phyloP scores from a whole-genome alignment of 1,284 basidiomycete genomes.

The Tilletia indica region DNA sequence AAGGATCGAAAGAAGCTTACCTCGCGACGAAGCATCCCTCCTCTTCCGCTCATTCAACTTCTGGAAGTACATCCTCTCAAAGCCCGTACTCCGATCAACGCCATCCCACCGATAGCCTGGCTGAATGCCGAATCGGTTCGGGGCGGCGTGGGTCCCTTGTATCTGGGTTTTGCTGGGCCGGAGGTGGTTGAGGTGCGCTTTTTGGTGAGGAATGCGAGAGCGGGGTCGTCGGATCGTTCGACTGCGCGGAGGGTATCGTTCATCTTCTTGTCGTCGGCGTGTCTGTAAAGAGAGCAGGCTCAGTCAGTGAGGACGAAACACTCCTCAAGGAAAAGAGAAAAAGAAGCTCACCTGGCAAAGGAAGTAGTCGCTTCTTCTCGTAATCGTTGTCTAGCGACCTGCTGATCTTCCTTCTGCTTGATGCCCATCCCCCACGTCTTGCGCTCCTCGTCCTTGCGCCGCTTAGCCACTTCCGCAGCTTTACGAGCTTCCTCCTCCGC shows the following conservation, averaged over 20 bases:
- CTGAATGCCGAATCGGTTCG: slow-evolving; percentile 89
- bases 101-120: slow-evolving; percentile 93
- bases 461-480: slow-evolving; percentile 22
- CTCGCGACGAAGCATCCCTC: slow-evolving; percentile 29
- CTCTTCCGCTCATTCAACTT: slow-evolving; percentile 26
- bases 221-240: slow-evolving; percentile 91
- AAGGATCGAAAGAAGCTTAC: slow-evolving; percentile 19
- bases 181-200: slow-evolving; percentile 45
- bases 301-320: no score
- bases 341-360: slow-evolving; percentile 66
- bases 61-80: slow-evolving; percentile 72
- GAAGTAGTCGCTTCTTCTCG: slow-evolving; percentile 68
- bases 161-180: slow-evolving; percentile 78
- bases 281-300: slow-evolving; percentile 49
- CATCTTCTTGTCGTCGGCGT: slow-evolving; percentile 77
- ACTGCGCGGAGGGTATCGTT: slow-evolving; percentile 77
- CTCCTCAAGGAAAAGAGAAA: neutral
- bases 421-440: slow-evolving; percentile 94
- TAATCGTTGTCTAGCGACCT: slow-evolving; percentile 59
- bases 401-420: slow-evolving; percentile 68
- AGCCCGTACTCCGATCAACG: slow-evolving; percentile 75
- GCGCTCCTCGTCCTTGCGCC: slow-evolving; percentile 72
- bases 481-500: slow-evolving; percentile 74
- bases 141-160: slow-evolving; percentile 82
- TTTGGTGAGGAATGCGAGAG: slow-evolving; percentile 84